Conservation (phyloP, 2,329 filamentous ascomycete genomes). For the Ophiostoma sp. region DNA sequence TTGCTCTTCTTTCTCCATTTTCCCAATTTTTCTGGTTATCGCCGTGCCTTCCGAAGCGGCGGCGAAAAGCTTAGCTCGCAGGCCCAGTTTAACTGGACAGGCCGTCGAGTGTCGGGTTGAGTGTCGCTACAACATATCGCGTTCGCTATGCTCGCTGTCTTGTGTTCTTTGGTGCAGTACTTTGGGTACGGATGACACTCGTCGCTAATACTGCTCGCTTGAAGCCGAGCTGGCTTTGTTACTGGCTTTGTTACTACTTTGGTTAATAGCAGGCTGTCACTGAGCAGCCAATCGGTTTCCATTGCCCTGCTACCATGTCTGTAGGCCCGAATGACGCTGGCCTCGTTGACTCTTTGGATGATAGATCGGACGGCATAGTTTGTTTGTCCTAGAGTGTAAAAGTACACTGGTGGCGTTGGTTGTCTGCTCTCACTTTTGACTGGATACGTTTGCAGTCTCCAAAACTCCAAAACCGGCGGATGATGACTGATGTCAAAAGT, state of each 20-base stretch:
- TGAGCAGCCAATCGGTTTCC: no score
- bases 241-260: not conserved
- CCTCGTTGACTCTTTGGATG: not conserved
- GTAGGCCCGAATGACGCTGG: not conserved
- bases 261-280: no score
- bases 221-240: not conserved
- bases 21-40: conserved; percentile 24
- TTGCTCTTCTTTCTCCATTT: conserved; percentile 18
- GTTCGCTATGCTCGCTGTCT: conserved; percentile 16
- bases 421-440: not conserved
- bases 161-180: not conserved
- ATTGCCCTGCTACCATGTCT: no score
- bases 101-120: not conserved
- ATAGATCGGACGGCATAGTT: not conserved
- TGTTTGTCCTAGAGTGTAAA: not conserved
- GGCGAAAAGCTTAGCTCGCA: conserved; percentile 26
- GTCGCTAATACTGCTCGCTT: conserved; percentile 1
- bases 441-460: not conserved
- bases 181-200: not conserved
- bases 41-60: conserved; percentile 26
- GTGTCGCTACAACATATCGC: conserved; percentile 3
- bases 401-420: not conserved
- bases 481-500: conserved; percentile 7
- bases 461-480: not conserved
- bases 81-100: conserved; percentile 13